Conservation (phyloP, 208 protist genomes). For the Wallacemonas sp. region DNA sequence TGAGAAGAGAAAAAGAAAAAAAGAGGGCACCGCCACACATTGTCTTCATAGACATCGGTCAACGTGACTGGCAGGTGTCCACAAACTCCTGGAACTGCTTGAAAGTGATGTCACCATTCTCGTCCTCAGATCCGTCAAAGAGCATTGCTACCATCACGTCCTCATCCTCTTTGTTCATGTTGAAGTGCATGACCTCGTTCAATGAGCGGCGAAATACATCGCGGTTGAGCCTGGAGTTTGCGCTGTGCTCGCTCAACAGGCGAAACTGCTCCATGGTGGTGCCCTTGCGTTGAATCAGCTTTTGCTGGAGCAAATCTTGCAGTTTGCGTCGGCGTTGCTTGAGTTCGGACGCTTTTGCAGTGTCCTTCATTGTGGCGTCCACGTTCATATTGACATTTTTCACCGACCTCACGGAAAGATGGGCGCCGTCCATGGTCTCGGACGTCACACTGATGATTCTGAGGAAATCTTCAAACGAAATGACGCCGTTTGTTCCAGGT, state of each 20-base stretch:
- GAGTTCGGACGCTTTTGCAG: conserved; percentile 30
- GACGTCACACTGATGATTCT: conserved; percentile 60
- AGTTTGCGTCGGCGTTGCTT: conserved; percentile 48
- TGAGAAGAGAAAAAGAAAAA: background rate
- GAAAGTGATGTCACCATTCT: conserved; percentile 81
- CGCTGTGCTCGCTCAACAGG: conserved; percentile 63
- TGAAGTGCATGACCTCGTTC: conserved; percentile 83
- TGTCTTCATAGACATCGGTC: conserved; percentile 13
- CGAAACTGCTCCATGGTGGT: conserved; percentile 82
- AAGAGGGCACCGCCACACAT: background rate
- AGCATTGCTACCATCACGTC: conserved; percentile 80
- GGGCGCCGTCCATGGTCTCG: conserved; percentile 68
- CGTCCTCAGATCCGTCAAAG: conserved; percentile 79
- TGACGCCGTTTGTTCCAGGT: conserved; percentile 56
- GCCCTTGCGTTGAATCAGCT: conserved; percentile 79
- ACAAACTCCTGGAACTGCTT: conserved; percentile 89
- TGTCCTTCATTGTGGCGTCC: conserved; percentile 40
- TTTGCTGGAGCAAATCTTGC: conserved; percentile 62
- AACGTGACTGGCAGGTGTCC: conserved; percentile 23
- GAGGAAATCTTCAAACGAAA: conserved; percentile 81
- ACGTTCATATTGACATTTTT: conserved; percentile 68
- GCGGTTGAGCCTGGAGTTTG: conserved; percentile 68
- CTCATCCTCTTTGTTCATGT: conserved; percentile 68
- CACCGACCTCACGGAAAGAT: conserved; percentile 51
- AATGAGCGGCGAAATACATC: conserved; percentile 70